A percentile compares a stretch with the other conserved stretches of the same genome.
Evolutionary conservation across 192 early-diverging fungal species (phyloP).

Genomic region (Haplosporangium gracile): DNA sequence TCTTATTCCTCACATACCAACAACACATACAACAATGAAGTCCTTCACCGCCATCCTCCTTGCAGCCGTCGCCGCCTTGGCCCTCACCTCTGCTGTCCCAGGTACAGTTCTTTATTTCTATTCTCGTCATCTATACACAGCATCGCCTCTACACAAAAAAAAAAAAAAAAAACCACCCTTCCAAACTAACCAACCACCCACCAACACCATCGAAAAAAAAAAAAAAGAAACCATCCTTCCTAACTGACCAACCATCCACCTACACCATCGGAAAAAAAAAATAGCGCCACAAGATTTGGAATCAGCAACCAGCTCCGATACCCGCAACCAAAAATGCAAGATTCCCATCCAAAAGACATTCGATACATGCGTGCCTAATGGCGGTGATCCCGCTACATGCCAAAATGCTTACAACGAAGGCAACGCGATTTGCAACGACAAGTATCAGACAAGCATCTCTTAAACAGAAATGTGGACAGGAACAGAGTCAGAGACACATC

Average conservation of each 20-base stretch:
- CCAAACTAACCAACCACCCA: too few relatives aligned
- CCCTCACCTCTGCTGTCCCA: neutral
- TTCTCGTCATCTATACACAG: neutral
- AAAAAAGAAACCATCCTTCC: neutral
- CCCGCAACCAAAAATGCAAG: neutral
- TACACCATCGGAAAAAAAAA: too few relatives aligned
- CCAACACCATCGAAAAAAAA: too few relatives aligned
- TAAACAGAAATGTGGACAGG: neutral
- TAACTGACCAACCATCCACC: too few relatives aligned
- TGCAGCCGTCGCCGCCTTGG: neutral
- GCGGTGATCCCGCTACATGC: neutral
- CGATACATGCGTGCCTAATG: neutral
- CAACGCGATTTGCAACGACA: neutral
- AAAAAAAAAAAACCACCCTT: neutral
- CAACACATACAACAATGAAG: neutral
- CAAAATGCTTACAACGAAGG: fast-evolving
- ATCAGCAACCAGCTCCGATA: neutral
- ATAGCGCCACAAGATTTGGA: too few relatives aligned
- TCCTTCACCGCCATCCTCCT: neutral
- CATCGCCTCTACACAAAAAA: neutral
- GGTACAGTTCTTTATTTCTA: neutral
- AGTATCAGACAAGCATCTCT: too few relatives aligned
- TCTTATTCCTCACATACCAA: neutral
- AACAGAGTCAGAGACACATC: too few relatives aligned
- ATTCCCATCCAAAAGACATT: neutral